Evolutionary conservation across 2,329 filamentous ascomycete genomes (phyloP), one percentile per base, ranked within the genome.

Genomic region (Dendrostoma leiphaemia): DNA sequence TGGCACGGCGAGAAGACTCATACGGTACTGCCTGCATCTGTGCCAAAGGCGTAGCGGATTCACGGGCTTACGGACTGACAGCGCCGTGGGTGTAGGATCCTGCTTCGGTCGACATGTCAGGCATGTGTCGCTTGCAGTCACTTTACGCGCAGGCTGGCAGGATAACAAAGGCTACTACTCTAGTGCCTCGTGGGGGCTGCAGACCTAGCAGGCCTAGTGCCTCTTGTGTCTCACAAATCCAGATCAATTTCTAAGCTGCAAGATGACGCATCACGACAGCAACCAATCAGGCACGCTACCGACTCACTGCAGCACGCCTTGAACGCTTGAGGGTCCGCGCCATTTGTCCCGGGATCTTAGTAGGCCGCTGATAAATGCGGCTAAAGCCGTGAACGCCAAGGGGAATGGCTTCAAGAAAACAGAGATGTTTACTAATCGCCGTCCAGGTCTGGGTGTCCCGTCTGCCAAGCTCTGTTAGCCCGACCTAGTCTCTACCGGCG

Each of bases 341-440:
- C 12, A 3, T n/a, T 24, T 24, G 10, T 23, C 12, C 26, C 21
- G n/a, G n/a, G n/a, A n/a, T n/a, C n/a, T n/a, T n/a, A n/a, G n/a
- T 28, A 40, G 34, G 28, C 5, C 32, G 51, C 51, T 53, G 51
- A 53, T 53, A 49, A 53, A 53, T 48, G 51, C 51, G 17, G 44
- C 51, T 26, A 53, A 45, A 26, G 31, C 34, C 15, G 24, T 48
- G 38, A 1, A 28, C 24, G 44, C 51, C 28, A 53, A 53, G 51
- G 29, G n/a, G 7, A 21, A 12, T 7, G 24, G 10, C 35, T 15
- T 6, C 10, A 10, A 23, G 12, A 26, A 40, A 19, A n/a, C n/a
- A n/a, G n/a, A n/a, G n/a, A n/a, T n/a, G 28, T 34, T 53, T 48
- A 53, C 51, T 53, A 48, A 53, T 53, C 44, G 28, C 44, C 41